Conservation (phyloP, 2,329 filamentous ascomycete species). For the Colletotrichum gigasporum region DNA sequence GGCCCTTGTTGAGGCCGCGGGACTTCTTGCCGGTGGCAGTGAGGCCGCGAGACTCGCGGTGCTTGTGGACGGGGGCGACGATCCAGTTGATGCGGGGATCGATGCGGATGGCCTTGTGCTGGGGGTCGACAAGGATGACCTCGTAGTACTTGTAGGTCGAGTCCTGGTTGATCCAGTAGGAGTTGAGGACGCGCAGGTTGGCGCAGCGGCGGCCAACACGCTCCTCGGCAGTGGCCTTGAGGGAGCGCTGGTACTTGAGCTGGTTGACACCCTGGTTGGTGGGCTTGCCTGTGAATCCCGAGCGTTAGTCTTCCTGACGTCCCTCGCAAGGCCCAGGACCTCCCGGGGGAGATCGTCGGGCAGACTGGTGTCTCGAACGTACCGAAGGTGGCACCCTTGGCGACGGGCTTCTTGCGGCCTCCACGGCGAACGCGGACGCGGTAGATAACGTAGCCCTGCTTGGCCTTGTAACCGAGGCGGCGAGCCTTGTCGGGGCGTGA, state of each 20-base stretch:
- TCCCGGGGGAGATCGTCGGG: neutral
- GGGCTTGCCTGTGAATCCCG: conserved; percentile 81
- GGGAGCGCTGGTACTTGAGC: conserved; percentile 99
- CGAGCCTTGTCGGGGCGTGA: conserved; percentile 99
- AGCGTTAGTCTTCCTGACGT: conserved; percentile 32
- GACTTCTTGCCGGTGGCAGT: conserved; percentile 99
- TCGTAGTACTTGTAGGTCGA: conserved; percentile 99
- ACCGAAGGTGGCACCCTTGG: conserved; percentile 99
- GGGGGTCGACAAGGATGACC: conserved; percentile 99
- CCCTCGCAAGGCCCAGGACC: neutral
- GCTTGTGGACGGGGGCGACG: conserved; percentile 99
- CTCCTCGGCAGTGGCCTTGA: conserved; percentile 98
- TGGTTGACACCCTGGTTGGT: conserved; percentile 99
- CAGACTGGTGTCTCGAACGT: conserved; percentile 49
- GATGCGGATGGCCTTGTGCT: conserved; percentile 99
- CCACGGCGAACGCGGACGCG: conserved; percentile 97
- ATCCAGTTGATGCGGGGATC: conserved; percentile 99
- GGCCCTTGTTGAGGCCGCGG: conserved; percentile 98
- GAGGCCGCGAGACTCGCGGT: conserved; percentile 97
- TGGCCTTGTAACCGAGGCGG: conserved; percentile 99
- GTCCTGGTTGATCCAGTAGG: conserved; percentile 99
- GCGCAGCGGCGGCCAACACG: conserved; percentile 99
- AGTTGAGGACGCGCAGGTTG: conserved; percentile 99
- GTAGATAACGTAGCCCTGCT: conserved; percentile 99
- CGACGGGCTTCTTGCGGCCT: conserved; percentile 95